Percentiles rank a stretch among this genome's conserved stretches.
phyloP scores from a whole-genome alignment of 371 early-diverging fungal genomes.

The Lichtheimia corymbifera region DNA sequence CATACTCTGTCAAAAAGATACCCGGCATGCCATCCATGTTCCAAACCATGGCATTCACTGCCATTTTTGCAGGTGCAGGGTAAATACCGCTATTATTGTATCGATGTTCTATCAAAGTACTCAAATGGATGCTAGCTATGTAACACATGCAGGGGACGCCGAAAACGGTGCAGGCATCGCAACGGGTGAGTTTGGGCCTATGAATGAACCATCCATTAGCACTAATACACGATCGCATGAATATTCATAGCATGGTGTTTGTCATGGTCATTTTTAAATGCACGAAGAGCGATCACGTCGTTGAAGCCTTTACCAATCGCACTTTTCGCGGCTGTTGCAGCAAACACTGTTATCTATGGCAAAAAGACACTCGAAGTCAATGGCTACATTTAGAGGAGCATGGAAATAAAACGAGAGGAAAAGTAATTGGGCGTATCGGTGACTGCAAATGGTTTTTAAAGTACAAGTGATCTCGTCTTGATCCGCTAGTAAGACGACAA shows the following conservation, averaged over 20 bases:
- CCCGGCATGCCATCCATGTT: slow-evolving; percentile 47
- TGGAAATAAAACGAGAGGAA: neutral
- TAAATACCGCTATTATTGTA: slow-evolving; percentile 11
- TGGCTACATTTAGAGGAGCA: slow-evolving; percentile 39
- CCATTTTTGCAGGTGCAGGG: slow-evolving; percentile 52
- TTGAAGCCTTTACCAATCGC: slow-evolving; percentile 39
- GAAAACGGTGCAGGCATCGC: slow-evolving; percentile 56
- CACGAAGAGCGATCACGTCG: slow-evolving; percentile 30
- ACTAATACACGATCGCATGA: neutral
- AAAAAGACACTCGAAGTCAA: slow-evolving; percentile 45
- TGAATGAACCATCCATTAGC: neutral
- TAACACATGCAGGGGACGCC: slow-evolving; percentile 43
- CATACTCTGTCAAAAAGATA: slow-evolving; percentile 29
- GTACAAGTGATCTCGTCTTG: no score
- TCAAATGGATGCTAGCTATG: slow-evolving; percentile 26
- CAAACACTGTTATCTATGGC: slow-evolving; percentile 43
- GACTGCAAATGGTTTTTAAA: no score
- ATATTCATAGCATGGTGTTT: slow-evolving; percentile 43
- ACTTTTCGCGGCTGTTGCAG: slow-evolving; percentile 29
- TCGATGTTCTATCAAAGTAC: neutral
- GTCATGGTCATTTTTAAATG: slow-evolving; percentile 48
- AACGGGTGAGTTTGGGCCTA: slow-evolving; percentile 31
- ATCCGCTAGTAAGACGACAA: no score
- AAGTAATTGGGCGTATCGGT: no score
- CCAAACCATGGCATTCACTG: slow-evolving; percentile 41